Base-by-base conservation (phyloP, 306 rosid genomes). In the Clitoria ternatea region DNA sequence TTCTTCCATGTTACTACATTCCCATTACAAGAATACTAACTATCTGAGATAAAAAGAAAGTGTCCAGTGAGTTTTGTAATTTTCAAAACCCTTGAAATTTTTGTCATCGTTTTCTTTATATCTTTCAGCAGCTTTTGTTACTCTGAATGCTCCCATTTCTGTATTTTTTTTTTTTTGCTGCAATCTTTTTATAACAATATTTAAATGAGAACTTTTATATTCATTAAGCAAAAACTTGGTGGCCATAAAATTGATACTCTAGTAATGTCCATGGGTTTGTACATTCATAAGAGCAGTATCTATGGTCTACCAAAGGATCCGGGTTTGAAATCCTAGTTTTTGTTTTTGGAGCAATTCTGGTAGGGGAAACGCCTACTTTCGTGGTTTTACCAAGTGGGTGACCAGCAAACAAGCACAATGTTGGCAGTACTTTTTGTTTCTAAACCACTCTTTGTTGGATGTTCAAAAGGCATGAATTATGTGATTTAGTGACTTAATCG, bases 1-100 rank as follows among this genome's bases (percentile, higher is more conserved):
- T 59, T 59, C 76, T 72, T 57, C 73, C 62, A 33, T 55, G 43
- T 20, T 33, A 45, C 20, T 22, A 11, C 50, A 39, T 43, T 15
- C 2, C 22, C 29, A 29, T 60, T 32, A 33, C 61, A 33, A 14
- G 23, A 45, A 24, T 44, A 44, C 59, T 71, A 45, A 59, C 27
- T 60, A 22, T 60, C 40, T 26, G 3, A 19, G 30, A 19, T 27
- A 19, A 36, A 19, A 37, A 59, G n/a, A 19, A 62, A 7, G 22
- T 7, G 19, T 62, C 47, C 14, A 44, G 43, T 36, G 35, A 13
- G 9, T 62, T 14, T 19, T 17, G 26, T 8, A 44, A 64, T 43
- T 27, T 17, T 65, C 29, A 44, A 15, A 63, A 40, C 37, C 1
- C 42, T 8, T 39, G 4, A 57, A 30, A 6, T n/a, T 39, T 62